Evolutionary conservation across 176 grass and related monocot genomes (phyloP), one percentile per base, ranked within the genome.

Genomic region (Carex scoparia): DNA sequence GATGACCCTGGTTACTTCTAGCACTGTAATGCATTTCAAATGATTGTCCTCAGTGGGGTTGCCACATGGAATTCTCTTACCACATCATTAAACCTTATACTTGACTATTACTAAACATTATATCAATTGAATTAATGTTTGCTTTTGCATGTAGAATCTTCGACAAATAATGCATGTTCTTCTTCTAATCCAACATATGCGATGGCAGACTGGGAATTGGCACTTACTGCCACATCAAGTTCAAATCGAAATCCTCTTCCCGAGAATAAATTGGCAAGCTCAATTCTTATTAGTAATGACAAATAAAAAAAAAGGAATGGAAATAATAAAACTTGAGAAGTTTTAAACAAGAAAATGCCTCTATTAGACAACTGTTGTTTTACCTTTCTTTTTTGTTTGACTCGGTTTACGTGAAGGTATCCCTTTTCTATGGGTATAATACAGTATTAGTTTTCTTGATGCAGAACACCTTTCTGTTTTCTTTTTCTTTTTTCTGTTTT

Each of bases 201-300:
- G 7, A 83, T 83, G 63, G 81, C 40, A 30, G 81, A 83, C 48
- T 83, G 81, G 81, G 81, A 83, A 83, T 69, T 83, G 46, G 63
- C 81, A 65, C 81, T 83, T 67, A 8, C 56, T 19, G n/a, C 19
- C 18, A 13, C 58, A 69, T 19, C 61, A 7, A 66, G 42, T 83
- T 83, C 81, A 66, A 83, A 53, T 32, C 81, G 56, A 69, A 66
- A 23, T 53, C 51, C 62, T 32, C 44, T 83, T 67, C 61, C 81
- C 4, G 81, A 69, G 48, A 54, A 56, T 66, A 83, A 83, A 68
- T 53, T 83, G 81, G 81, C 48, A 68, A 83, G 44, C 16, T 83
- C 61, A 67, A 68, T 66, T 83, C 40, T 32, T 51, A 69, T 68
- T 64, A 59, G 35, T 62, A 55, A 42, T 64, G 0, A 42, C 16